Conservation (phyloP, 1,284 basidiomycete species). For the Earliella scabrosa region DNA sequence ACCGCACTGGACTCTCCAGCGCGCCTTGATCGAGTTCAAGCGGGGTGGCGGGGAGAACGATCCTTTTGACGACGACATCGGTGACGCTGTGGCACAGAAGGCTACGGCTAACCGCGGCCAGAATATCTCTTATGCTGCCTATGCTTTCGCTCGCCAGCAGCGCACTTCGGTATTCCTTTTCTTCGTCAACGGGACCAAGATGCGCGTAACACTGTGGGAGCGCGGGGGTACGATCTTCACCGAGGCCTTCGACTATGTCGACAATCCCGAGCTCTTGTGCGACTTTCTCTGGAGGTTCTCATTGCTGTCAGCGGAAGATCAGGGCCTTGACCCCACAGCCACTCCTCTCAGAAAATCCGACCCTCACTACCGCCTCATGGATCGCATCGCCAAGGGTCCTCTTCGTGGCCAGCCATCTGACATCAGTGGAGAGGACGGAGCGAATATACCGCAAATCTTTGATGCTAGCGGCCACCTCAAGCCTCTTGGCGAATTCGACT, state of each 20-base stretch:
- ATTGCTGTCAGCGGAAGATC: not conserved
- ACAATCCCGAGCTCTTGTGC: not conserved
- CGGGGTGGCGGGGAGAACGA: not conserved
- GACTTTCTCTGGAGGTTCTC: not conserved
- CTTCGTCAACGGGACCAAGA: not conserved
- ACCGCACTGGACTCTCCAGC: constrained; percentile 1
- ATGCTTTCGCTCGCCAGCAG: not conserved
- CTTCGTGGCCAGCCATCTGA: not conserved
- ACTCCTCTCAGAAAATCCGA: not conserved
- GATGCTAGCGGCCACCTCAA: too few relatives aligned
- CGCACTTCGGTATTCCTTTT: not conserved
- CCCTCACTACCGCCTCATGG: not conserved
- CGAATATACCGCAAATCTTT: not conserved
- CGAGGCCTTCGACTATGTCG: constrained; percentile 2
- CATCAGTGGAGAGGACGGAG: not conserved
- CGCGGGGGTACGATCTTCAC: constrained; percentile 3
- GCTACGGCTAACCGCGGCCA: not conserved
- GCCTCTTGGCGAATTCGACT: too few relatives aligned
- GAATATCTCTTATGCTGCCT: not conserved
- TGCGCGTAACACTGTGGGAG: constrained; percentile 1
- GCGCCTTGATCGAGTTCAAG: constrained; percentile 8
- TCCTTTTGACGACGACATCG: constrained; percentile 3
- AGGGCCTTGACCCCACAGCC: not conserved
- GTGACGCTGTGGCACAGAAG: not conserved
- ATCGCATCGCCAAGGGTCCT: not conserved